Evolutionary conservation across 2,329 filamentous ascomycete genomes (phyloP).

Genomic region (Fusarium pininemorale): DNA sequence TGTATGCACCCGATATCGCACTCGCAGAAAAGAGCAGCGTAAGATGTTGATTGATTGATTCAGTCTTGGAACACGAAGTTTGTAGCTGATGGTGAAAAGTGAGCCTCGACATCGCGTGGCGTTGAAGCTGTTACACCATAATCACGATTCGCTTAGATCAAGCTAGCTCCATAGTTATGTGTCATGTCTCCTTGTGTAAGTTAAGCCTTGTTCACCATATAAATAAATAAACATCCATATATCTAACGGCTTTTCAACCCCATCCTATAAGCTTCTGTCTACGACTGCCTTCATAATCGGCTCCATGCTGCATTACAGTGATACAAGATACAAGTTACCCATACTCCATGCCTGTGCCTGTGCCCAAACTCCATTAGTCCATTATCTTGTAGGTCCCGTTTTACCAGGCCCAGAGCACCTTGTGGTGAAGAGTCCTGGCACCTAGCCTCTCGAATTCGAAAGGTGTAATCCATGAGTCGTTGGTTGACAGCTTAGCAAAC

Average conservation of each 20-base stretch:
- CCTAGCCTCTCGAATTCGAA: constrained; percentile 90
- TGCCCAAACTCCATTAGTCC: constrained; percentile 36
- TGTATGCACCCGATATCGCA: constrained; percentile 25
- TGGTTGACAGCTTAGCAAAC: constrained; percentile 89
- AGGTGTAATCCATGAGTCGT: constrained; percentile 93
- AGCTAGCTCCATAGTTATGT: background rate
- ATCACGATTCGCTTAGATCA: background rate
- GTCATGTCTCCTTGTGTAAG: background rate
- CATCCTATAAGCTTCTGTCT: constrained; percentile 1
- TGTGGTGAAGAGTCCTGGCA: constrained; percentile 83
- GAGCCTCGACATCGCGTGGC: background rate
- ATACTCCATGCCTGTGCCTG: constrained; percentile 38
- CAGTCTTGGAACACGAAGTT: background rate
- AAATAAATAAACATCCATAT: constrained; percentile 1
- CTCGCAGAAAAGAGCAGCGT: background rate
- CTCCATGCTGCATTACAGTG: constrained; percentile 9
- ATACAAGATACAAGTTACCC: constrained; percentile 29
- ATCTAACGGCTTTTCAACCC: constrained; percentile 11
- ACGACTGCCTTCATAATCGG: background rate
- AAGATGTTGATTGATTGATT: background rate
- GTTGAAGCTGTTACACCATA: background rate
- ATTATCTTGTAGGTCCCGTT: constrained; percentile 6
- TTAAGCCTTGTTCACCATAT: background rate
- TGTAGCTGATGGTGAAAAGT: background rate
- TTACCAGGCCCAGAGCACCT: constrained; percentile 73